Conservation (phyloP, 2,329 filamentous ascomycete genomes). For the Neocatenulostroma microsporum region DNA sequence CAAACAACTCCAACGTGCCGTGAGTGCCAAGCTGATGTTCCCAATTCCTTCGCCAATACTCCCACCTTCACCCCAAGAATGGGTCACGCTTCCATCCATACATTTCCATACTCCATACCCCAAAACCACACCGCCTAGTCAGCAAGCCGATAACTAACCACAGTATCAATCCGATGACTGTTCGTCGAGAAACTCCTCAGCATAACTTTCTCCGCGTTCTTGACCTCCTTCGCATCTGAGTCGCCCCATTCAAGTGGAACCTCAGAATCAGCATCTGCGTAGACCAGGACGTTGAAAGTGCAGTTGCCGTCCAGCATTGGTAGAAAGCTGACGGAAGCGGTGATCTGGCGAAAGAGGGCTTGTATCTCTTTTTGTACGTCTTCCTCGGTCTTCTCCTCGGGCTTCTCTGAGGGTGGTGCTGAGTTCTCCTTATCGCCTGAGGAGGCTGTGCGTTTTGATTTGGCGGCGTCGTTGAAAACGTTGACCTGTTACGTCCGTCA, state of each 20-base stretch:
- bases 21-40: no score
- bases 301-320: constrained; percentile 90
- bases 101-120: no score
- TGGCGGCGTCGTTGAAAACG: constrained; percentile 30
- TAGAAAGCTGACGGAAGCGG: constrained; percentile 91
- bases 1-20: no score
- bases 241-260: constrained; percentile 98
- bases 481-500: constrained; percentile 25
- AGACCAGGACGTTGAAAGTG: constrained; percentile 97
- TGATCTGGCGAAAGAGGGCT: constrained; percentile 95
- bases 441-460: constrained; percentile 28
- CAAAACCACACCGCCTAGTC: no score
- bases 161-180: constrained; percentile 85
- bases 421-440: constrained; percentile 63
- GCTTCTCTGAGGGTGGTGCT: constrained; percentile 23
- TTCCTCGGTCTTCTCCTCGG: constrained; percentile 71
- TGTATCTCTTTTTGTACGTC: constrained; percentile 96
- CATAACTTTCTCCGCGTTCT: constrained; percentile 90
- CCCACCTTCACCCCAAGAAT: no score
- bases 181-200: constrained; percentile 92
- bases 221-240: constrained; percentile 94
- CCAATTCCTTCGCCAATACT: no score
- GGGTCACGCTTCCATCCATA: no score
- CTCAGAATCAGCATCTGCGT: constrained; percentile 92
- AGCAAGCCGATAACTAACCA: constrained; percentile 96